Conservation (phyloP, 1,139 yeast species). For the Pichiaceae sp. region DNA sequence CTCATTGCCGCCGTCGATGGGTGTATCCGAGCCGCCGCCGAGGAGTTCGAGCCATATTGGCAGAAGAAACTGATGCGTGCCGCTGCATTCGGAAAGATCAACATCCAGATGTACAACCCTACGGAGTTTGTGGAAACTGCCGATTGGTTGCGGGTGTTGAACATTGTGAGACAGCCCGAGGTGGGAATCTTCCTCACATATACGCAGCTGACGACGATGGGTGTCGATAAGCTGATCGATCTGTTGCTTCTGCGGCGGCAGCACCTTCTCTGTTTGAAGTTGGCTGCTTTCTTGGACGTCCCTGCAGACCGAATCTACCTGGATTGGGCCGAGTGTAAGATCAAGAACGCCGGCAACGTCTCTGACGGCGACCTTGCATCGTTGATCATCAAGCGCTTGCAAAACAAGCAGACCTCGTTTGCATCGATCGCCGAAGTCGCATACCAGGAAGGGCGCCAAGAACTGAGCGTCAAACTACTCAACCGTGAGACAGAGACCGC, state of each 20-base stretch:
- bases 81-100: constrained; percentile 80
- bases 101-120: constrained; percentile 46
- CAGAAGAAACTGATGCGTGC: constrained; percentile 77
- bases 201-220: constrained; percentile 39
- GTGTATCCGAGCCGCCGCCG: constrained; percentile 68
- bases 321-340: constrained; percentile 78
- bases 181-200: constrained; percentile 66
- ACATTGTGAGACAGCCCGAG: constrained; percentile 54
- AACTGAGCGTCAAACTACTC: constrained; percentile 56
- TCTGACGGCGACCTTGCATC: constrained; percentile 53
- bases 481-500: constrained; percentile 61
- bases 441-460: constrained; percentile 72
- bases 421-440: constrained; percentile 63
- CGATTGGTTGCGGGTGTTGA: constrained; percentile 56
- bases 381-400: constrained; percentile 39
- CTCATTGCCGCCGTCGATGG: constrained; percentile 57
- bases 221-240: constrained; percentile 47
- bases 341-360: constrained; percentile 43
- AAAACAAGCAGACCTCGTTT: constrained; percentile 37
- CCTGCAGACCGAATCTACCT: constrained; percentile 53
- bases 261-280: constrained; percentile 56
- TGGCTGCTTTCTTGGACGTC: constrained; percentile 44
- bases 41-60: constrained; percentile 69
- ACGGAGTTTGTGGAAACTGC: constrained; percentile 55
- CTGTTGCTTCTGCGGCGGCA: constrained; percentile 53